phyloP scores from a whole-genome alignment of 495 filamentous ascomycete species.

The Penicillium atrosanguineum region DNA sequence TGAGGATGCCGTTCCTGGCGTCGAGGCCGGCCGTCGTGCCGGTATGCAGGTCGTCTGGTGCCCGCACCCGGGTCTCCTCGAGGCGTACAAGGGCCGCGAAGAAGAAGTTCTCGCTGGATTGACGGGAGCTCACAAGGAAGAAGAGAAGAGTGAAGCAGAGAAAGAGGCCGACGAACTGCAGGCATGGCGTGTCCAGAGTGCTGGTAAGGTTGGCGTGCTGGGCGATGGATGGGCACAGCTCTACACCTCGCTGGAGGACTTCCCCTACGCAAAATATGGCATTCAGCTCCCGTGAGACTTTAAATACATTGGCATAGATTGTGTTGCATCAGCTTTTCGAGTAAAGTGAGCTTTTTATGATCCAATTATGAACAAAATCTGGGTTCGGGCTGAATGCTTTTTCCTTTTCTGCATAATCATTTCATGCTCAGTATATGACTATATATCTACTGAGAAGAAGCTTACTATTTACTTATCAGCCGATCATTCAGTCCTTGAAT shows the following conservation, averaged over 20 bases:
- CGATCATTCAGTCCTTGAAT: too few relatives aligned
- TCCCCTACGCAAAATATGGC: constrained; percentile 72
- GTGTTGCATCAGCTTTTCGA: too few relatives aligned
- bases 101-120: constrained; percentile 79
- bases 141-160: constrained; percentile 46
- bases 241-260: constrained; percentile 59
- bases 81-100: constrained; percentile 73
- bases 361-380: not conserved
- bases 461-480: too few relatives aligned
- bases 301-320: not conserved
- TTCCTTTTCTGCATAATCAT: not conserved
- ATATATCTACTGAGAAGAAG: too few relatives aligned
- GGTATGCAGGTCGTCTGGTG: constrained; percentile 96
- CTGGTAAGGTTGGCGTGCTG: constrained; percentile 45
- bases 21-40: constrained; percentile 85
- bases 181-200: constrained; percentile 46
- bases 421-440: too few relatives aligned
- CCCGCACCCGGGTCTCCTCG: constrained; percentile 77
- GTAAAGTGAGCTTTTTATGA: not conserved
- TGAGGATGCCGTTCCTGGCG: constrained; percentile 89
- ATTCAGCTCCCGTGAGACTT: constrained; percentile 38
- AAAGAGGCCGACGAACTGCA: constrained; percentile 43
- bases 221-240: constrained; percentile 75
- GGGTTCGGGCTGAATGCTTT: not conserved
- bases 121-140: constrained; percentile 63